Evolutionary conservation across 352 stramenopile genomes (phyloP).

Genomic region (Aphanomyces astaci): DNA sequence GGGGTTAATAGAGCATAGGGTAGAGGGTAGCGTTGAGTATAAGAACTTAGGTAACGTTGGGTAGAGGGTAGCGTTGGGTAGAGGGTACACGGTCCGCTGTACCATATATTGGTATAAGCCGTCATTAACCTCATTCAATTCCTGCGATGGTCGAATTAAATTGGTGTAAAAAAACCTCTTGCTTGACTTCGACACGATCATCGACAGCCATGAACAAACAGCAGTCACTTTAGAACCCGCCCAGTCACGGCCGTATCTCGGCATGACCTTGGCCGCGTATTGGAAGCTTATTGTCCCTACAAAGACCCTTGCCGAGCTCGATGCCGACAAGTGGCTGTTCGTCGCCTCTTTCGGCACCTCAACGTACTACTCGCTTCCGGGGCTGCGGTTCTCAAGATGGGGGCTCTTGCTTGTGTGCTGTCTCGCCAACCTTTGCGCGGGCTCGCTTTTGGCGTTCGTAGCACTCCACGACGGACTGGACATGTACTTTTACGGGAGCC

Average conservation of each 20-base stretch:
- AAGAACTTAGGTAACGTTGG: neutral
- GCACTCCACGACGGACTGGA: constrained; percentile 7
- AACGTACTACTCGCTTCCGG: neutral
- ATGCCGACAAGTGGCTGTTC: constrained; percentile 12
- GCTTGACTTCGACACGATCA: too few relatives aligned
- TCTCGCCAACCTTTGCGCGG: constrained; percentile 1
- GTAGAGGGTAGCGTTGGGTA: neutral
- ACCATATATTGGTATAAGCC: neutral
- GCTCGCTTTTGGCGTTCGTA: constrained; percentile 17
- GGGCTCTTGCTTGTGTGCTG: neutral
- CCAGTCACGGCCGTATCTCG: too few relatives aligned
- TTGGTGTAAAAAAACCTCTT: too few relatives aligned
- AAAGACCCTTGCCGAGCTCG: constrained; percentile 5
- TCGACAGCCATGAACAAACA: too few relatives aligned
- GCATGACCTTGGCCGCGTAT: too few relatives aligned
- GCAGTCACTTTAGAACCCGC: too few relatives aligned
- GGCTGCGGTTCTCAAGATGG: constrained; percentile 3
- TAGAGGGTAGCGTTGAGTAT: neutral
- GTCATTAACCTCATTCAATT: neutral
- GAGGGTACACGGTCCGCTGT: neutral
- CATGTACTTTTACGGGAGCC: constrained; percentile 13
- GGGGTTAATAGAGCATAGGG: too few relatives aligned
- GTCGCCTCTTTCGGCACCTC: neutral
- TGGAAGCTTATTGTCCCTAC: constrained; percentile 1
- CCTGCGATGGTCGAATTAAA: too few relatives aligned